These are phyloP conservation scores for Melampsora americana DNA, from an alignment of 1,284 basidiomycete genomes.

Conservation along the genomic window DNA sequence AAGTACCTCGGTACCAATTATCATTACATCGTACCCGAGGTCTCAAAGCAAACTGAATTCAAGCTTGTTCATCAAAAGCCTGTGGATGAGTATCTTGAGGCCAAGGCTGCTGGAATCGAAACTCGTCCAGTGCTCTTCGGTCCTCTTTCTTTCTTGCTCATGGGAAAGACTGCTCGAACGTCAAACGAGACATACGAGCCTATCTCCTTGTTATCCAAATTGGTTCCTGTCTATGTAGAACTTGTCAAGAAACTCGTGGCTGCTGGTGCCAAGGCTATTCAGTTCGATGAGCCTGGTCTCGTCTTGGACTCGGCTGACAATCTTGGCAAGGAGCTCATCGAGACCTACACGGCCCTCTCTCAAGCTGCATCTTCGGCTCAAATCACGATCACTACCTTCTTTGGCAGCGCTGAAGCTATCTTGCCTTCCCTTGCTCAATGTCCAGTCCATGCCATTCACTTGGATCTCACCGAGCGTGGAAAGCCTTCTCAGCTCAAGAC, in stretches of 20 bases:
- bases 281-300: constrained; percentile 95
- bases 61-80: constrained; percentile 74
- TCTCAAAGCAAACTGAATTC: constrained; percentile 87
- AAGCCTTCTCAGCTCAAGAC: constrained; percentile 77
- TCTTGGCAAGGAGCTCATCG: constrained; percentile 75
- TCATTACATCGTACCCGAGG: constrained; percentile 97
- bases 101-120: constrained; percentile 79
- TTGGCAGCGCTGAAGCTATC: constrained; percentile 91
- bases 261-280: constrained; percentile 88
- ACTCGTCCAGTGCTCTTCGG: constrained; percentile 96
- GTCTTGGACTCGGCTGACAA: constrained; percentile 81
- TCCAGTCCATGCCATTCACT: constrained; percentile 88
- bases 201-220: constrained; percentile 81
- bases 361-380: constrained; percentile 72
- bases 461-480: constrained; percentile 79
- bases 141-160: constrained; percentile 89
- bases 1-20: constrained; percentile 97
- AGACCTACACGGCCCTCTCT: constrained; percentile 76
- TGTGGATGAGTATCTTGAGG: constrained; percentile 91
- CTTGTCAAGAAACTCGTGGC: constrained; percentile 86
- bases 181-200: constrained; percentile 82
- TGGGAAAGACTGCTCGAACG: constrained; percentile 87
- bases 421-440: constrained; percentile 85
- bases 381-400: constrained; percentile 74
- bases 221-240: constrained; percentile 88